Conservation (phyloP, 2,329 filamentous ascomycete genomes). For the Mollisia scopiformis region DNA sequence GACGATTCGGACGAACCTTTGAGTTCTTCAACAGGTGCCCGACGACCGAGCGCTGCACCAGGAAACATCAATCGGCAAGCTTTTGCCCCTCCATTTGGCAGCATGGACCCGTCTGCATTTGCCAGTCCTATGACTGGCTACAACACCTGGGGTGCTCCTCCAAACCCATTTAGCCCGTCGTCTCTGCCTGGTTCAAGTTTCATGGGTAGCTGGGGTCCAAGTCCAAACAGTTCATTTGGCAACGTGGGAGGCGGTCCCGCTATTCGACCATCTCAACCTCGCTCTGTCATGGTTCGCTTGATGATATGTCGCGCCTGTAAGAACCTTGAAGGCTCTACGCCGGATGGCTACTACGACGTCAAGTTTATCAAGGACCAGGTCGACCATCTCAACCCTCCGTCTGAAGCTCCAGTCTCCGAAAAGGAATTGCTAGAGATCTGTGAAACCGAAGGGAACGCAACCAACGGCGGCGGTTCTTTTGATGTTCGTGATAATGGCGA, state of each 20-base stretch:
- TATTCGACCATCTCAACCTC: constrained; percentile 56
- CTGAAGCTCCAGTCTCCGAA: constrained; percentile 50
- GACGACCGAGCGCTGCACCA: constrained; percentile 37
- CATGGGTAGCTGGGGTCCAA: constrained; percentile 34
- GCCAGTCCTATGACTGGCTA: constrained; percentile 33
- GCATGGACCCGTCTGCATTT: constrained; percentile 35
- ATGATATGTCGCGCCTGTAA: constrained; percentile 82
- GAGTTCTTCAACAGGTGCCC: constrained; percentile 39
- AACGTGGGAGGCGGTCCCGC: constrained; percentile 42
- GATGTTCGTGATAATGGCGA: constrained; percentile 44
- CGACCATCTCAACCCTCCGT: constrained; percentile 58
- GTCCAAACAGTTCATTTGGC: constrained; percentile 50
- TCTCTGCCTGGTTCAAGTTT: constrained; percentile 36
- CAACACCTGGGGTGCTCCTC: constrained; percentile 38
- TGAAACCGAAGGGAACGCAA: constrained; percentile 84
- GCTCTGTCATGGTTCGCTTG: constrained; percentile 70
- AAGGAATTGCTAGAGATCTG: constrained; percentile 77
- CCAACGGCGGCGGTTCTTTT: constrained; percentile 91
- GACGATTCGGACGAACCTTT: constrained; percentile 69
- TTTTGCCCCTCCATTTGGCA: constrained; percentile 36
- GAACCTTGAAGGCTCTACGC: constrained; percentile 50
- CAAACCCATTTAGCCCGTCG: constrained; percentile 37
- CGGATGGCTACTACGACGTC: constrained; percentile 72
- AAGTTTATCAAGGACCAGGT: constrained; percentile 66
- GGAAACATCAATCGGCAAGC: constrained; percentile 30